Evolutionary conservation across 257 asterid genomes (phyloP), one percentile per base, ranked within the genome.

Genomic region (Ajuga chamaepitys): DNA sequence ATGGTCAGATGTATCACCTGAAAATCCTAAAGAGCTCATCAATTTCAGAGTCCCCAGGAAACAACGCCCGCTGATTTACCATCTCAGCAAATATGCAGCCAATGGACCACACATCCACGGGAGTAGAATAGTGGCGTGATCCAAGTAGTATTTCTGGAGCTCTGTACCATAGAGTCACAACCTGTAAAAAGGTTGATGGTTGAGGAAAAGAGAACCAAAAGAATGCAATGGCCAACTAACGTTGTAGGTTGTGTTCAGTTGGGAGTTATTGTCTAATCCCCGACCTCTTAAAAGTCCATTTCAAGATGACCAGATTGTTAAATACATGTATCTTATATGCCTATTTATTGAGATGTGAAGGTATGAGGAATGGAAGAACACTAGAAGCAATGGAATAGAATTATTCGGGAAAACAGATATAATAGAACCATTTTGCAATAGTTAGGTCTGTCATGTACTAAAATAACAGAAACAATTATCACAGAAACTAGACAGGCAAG

Each of bases 21-120:
- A 92, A 92, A 61, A 92, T 92, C 77, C 79, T 82, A 60, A 83
- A 89, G 73, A 92, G 89, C 62, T 92, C 96, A 68, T 92, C 98
- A 48, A 89, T 93, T 80, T 89, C 98, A 40, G 98, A 93, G 86
- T 89, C 95, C 40, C 98, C 98, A 5, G 96, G 96, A 77, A 93
- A 93, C 75, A 93, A 41, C 44, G 98, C 85, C 14, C 53, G 77
- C 73, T 80, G 87, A 75, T 67, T 93, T 73, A 89, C 95, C 98
- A 93, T 93, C 87, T 93, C 98, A 22, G 97, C 96, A 81, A 89
- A 89, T 79, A 93, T 93, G 75, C 98, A 93, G 32, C 98, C 98
- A 75, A 93, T 85, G 32, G 98, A 93, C 98, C 98, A 93, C 66
- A 93, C 80, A 70, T 93, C 98, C 70, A 89, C 98, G 3, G 98